Base-by-base conservation (phyloP, 805 yeast genomes). In the Cyberlindnera saturnus region DNA sequence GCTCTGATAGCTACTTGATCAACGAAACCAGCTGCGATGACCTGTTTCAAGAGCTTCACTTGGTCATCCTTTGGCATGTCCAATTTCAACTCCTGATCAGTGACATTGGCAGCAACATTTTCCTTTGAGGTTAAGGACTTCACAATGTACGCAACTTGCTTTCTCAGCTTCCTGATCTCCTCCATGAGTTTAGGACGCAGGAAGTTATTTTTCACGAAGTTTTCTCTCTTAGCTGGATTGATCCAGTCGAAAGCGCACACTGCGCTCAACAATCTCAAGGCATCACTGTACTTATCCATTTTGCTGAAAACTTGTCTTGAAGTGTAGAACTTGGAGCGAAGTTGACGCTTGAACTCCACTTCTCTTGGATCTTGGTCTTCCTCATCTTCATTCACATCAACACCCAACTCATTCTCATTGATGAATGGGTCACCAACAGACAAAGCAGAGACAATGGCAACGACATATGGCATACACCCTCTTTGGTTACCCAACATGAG, bases 351-450 rank as follows among this genome's bases (percentile, higher is more conserved):
- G 40, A 58, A 59, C 40, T 57, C 67, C 34, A 60, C 62, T 13
- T 57, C 65, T 33, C 59, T 64, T 23, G 62, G 61, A 28, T 67
- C 71, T 17, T 65, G 67, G 19, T 65, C 45, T 14, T 51, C 50
- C 17, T 47, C 51, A 4, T 64, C 64, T 36, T 59, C 49, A 38
- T 51, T 43, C 39, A 28, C 23, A 34, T 56, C 55, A 34, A 52
- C 59, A 1, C 93, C 91, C 10, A 86, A 60, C 56, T 86, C 96
- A 49, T 75, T 76, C 58, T 85, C 95, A 34, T 71, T 73, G 30
- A 86, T 63, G 53, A 88, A 89, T 14, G 96, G 96, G 56, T 90
- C 95, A 5, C 97, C 97, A 36, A 93, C 97, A 0, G 97, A 82
- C 29, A 93, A 66, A 0, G 89, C 96, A 29, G 97, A 84, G 1